phyloP scores from a whole-genome alignment of 208 protist genomes.

The Leishmania mexicana region DNA sequence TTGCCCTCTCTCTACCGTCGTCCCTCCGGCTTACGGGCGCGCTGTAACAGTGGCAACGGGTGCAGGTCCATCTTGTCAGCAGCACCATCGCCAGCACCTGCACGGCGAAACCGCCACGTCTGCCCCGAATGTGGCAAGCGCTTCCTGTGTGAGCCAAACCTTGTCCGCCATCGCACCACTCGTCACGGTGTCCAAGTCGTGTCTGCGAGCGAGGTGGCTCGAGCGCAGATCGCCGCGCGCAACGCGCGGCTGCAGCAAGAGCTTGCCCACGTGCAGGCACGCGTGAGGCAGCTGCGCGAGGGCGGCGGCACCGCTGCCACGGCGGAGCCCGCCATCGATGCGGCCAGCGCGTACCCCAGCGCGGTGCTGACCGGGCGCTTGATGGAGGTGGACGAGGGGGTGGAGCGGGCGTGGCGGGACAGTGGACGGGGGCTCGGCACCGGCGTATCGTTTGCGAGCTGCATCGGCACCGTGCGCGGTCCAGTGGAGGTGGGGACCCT shows the following conservation, averaged over 20 bases:
- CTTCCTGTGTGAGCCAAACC: conserved; percentile 52
- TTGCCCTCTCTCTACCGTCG: neutral
- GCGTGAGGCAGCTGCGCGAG: conserved; percentile 19
- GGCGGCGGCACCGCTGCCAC: neutral
- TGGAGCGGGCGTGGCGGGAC: conserved; percentile 13
- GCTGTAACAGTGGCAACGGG: neutral
- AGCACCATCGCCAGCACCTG: neutral
- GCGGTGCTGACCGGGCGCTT: conserved; percentile 25
- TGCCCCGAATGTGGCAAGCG: conserved; percentile 78
- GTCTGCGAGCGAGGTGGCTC: conserved; percentile 30
- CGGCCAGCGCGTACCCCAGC: conserved; percentile 22
- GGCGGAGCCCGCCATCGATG: neutral
- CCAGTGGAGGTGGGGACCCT: conserved; percentile 31
- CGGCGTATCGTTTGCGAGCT: conserved; percentile 28
- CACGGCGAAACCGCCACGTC: conserved; percentile 11
- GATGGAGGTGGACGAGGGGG: conserved; percentile 25
- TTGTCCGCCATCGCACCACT: conserved; percentile 50
- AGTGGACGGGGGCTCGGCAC: conserved; percentile 33
- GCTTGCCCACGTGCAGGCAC: conserved; percentile 13
- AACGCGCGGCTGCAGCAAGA: conserved; percentile 33
- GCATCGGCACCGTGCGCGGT: conserved; percentile 42
- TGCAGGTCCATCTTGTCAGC: neutral
- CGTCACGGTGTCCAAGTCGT: conserved; percentile 47
- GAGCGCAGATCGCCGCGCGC: conserved; percentile 22
- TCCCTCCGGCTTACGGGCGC: neutral